Percentiles rank a stretch among this genome's conserved stretches.
These are phyloP conservation scores for Boechera stricta DNA, from an alignment of 345 rosid genomes.

Conservation along the genomic window DNA sequence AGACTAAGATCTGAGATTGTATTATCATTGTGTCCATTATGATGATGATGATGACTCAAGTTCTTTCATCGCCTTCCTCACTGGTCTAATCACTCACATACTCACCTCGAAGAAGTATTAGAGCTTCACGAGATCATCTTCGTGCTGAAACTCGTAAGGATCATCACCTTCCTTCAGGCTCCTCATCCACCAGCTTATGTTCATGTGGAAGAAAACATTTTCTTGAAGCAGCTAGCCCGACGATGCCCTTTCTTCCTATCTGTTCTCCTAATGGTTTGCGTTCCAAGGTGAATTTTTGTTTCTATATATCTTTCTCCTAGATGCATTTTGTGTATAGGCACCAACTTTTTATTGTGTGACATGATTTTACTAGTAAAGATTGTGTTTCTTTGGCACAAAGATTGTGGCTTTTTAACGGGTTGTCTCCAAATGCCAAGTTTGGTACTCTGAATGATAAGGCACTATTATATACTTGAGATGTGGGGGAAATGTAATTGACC, in stretches of 20 bases:
- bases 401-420: background rate
- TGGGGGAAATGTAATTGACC: background rate
- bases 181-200: slow-evolving; percentile 38
- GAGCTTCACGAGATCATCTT: slow-evolving; percentile 36
- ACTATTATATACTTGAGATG: slow-evolving; percentile 5
- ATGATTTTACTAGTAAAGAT: slow-evolving; percentile 7
- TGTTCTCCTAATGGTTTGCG: slow-evolving; percentile 29
- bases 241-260: slow-evolving; percentile 49
- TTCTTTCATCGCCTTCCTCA: slow-evolving; percentile 27
- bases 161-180: slow-evolving; percentile 11
- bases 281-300: slow-evolving; percentile 49
- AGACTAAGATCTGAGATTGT: slow-evolving; percentile 19
- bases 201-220: slow-evolving; percentile 59
- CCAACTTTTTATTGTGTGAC: background rate
- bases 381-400: slow-evolving; percentile 1
- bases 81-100: slow-evolving; percentile 4
- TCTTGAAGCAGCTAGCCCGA: slow-evolving; percentile 45
- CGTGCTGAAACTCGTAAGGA: slow-evolving; percentile 13
- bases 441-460: background rate
- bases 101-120: slow-evolving; percentile 10
- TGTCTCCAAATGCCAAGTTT: background rate
- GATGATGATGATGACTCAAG: slow-evolving; percentile 26
- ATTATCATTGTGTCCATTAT: slow-evolving; percentile 21
- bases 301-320: background rate
- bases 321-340: background rate